Percentiles rank a stretch among this genome's conserved stretches.
Evolutionary conservation across 352 stramenopile genomes (phyloP).

Genomic region (Aphanomyces euteiches): DNA sequence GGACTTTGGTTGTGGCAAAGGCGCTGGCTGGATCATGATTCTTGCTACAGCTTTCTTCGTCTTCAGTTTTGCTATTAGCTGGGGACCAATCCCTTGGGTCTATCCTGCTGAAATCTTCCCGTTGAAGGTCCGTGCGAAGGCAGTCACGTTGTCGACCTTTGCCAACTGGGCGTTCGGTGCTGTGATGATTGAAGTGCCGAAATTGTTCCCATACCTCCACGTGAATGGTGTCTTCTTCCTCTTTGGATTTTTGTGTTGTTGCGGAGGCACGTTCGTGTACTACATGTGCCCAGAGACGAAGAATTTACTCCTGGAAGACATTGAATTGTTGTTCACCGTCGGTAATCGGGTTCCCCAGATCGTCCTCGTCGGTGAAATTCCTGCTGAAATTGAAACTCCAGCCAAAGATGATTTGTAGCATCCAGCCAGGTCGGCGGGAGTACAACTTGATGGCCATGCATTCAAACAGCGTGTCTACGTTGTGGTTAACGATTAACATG

Average conservation of each 20-base stretch:
- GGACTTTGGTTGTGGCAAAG: slow-evolving; percentile 31
- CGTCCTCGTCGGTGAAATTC: background rate
- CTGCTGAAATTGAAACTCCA: background rate
- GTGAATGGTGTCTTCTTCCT: slow-evolving; percentile 54
- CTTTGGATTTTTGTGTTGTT: slow-evolving; percentile 41
- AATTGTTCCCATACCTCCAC: slow-evolving; percentile 48
- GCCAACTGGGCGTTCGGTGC: slow-evolving; percentile 40
- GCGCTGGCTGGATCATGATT: slow-evolving; percentile 42
- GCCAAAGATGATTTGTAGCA: background rate
- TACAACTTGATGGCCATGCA: no score
- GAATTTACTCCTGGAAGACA: slow-evolving; percentile 52
- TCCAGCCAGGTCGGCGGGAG: no score
- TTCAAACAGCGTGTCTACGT: no score
- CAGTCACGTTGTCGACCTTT: slow-evolving; percentile 45
- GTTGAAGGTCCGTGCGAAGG: slow-evolving; percentile 43
- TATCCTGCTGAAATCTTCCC: slow-evolving; percentile 61
- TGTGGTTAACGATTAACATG: no score
- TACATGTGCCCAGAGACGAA: slow-evolving; percentile 53
- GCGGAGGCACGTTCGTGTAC: slow-evolving; percentile 46
- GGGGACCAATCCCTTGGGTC: slow-evolving; percentile 55
- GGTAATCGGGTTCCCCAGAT: no score
- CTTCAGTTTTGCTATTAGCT: slow-evolving; percentile 55
- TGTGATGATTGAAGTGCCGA: slow-evolving; percentile 42
- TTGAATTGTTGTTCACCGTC: slow-evolving; percentile 48
- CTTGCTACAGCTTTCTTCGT: slow-evolving; percentile 41